These are phyloP conservation scores for Fusarium concolor DNA, from an alignment of 2,329 filamentous ascomycete species.

Conservation along the genomic window DNA sequence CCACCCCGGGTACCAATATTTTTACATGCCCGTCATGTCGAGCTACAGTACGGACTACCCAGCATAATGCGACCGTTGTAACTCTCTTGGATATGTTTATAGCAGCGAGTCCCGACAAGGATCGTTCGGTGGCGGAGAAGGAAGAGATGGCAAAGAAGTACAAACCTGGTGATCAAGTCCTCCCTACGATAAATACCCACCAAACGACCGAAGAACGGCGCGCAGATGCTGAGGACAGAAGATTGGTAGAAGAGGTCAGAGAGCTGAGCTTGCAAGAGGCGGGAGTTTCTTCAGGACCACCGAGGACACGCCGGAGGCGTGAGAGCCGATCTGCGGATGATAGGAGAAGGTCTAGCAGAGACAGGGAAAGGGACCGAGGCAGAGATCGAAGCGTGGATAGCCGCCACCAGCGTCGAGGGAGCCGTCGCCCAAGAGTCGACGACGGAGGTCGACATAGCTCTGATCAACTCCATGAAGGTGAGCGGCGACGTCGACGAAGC, in stretches of 20 bases:
- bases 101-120: constrained; percentile 80
- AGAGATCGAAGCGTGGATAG: constrained; percentile 47
- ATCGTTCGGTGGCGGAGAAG: constrained; percentile 77
- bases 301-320: constrained; percentile 47
- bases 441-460: constrained; percentile 45
- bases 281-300: constrained; percentile 59
- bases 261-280: constrained; percentile 78
- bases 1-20: constrained; percentile 60
- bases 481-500: constrained; percentile 54
- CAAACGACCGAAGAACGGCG: constrained; percentile 65
- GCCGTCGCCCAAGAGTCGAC: constrained; percentile 42
- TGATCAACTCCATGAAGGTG: constrained; percentile 54
- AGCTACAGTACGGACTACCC: constrained; percentile 84
- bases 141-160: constrained; percentile 81
- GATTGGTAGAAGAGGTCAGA: constrained; percentile 77
- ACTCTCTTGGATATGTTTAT: constrained; percentile 92
- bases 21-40: constrained; percentile 96
- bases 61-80: constrained; percentile 89
- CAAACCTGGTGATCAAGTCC: constrained; percentile 81
- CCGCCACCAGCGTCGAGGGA: constrained; percentile 47
- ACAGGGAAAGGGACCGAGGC: constrained; percentile 22
- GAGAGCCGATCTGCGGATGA: constrained; percentile 53
- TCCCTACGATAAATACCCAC: constrained; percentile 69
- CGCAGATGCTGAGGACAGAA: constrained; percentile 73
- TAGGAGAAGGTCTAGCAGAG: constrained; percentile 48